Evolutionary conservation across 106 monocot genomes (phyloP).

Genomic region (Apostasia shenzhenica): DNA sequence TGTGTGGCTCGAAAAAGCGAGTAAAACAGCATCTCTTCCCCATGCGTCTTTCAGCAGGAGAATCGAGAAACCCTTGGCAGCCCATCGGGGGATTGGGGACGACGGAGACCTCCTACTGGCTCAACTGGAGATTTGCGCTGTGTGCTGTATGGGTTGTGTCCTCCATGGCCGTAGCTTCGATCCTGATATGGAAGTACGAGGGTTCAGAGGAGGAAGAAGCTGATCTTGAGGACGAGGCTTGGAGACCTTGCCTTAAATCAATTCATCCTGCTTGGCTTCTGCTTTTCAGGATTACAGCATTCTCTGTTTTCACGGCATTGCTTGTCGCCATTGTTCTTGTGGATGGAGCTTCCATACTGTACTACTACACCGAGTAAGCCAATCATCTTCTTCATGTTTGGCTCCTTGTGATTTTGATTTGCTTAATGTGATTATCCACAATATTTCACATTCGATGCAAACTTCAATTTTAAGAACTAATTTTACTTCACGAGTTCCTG

Average conservation of each 20-base stretch:
- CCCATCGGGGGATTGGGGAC: slow-evolving; percentile 27
- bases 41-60: slow-evolving; percentile 16
- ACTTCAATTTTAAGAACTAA: not conserved
- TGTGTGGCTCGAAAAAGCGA: not conserved
- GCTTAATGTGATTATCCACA: not conserved
- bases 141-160: slow-evolving; percentile 43
- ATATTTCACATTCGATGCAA: not conserved
- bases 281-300: slow-evolving; percentile 37
- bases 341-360: slow-evolving; percentile 38
- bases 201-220: slow-evolving; percentile 3
- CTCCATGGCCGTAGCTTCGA: slow-evolving; percentile 30
- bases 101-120: slow-evolving; percentile 38
- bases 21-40: not conserved
- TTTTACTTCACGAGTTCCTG: not conserved
- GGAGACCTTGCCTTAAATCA: slow-evolving; percentile 65
- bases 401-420: not conserved
- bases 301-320: slow-evolving; percentile 38
- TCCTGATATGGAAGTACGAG: slow-evolving; percentile 56
- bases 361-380: slow-evolving; percentile 73
- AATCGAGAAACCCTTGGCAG: slow-evolving; percentile 27
- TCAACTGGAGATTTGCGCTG: slow-evolving; percentile 54
- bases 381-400: not conserved
- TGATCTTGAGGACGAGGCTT: slow-evolving; percentile 38
- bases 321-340: slow-evolving; percentile 24
- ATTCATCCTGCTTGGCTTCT: slow-evolving; percentile 73